Evolutionary conservation across 805 yeast species (phyloP).

Genomic region (Hanseniaspora clermontiae): DNA sequence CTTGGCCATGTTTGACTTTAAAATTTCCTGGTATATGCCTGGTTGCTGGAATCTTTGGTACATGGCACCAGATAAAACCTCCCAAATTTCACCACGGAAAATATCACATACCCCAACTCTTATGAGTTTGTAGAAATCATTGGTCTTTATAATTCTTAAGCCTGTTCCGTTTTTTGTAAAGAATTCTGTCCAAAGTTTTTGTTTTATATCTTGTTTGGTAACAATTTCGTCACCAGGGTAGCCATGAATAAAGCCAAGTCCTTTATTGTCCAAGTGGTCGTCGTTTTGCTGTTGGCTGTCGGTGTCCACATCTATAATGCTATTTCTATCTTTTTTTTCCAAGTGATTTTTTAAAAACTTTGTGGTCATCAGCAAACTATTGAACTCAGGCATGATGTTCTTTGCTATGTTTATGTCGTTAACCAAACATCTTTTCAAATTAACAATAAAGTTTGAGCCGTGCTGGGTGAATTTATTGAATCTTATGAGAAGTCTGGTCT

Average conservation of each 20-base stretch:
- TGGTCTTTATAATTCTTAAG: slow-evolving; percentile 58
- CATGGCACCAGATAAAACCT: slow-evolving; percentile 75
- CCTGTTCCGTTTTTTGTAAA: slow-evolving; percentile 76
- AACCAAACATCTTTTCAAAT: slow-evolving; percentile 47
- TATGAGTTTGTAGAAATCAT: slow-evolving; percentile 66
- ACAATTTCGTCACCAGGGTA: slow-evolving; percentile 82
- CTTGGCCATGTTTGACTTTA: slow-evolving; percentile 50
- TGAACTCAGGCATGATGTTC: slow-evolving; percentile 30
- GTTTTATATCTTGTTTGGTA: slow-evolving; percentile 66
- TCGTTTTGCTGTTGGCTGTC: slow-evolving; percentile 18
- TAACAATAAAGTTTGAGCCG: slow-evolving; percentile 64
- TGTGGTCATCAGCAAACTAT: not conserved
- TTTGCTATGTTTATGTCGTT: slow-evolving; percentile 52
- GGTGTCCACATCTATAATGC: slow-evolving; percentile 41
- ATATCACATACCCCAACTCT: slow-evolving; percentile 92
- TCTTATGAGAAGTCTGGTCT: not conserved
- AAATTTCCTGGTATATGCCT: slow-evolving; percentile 44
- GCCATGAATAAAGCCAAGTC: slow-evolving; percentile 70
- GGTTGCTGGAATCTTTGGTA: slow-evolving; percentile 52
- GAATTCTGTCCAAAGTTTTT: slow-evolving; percentile 89
- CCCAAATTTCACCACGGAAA: slow-evolving; percentile 94
- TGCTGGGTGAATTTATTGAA: slow-evolving; percentile 38
- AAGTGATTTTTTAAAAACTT: not conserved
- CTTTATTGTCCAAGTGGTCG: slow-evolving; percentile 57
- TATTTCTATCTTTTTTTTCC: slow-evolving; percentile 25